A percentile compares a stretch with the other conserved stretches of the same genome.
phyloP scores from a whole-genome alignment of 257 asterid species.

The Solanum pimpinellifolium region DNA sequence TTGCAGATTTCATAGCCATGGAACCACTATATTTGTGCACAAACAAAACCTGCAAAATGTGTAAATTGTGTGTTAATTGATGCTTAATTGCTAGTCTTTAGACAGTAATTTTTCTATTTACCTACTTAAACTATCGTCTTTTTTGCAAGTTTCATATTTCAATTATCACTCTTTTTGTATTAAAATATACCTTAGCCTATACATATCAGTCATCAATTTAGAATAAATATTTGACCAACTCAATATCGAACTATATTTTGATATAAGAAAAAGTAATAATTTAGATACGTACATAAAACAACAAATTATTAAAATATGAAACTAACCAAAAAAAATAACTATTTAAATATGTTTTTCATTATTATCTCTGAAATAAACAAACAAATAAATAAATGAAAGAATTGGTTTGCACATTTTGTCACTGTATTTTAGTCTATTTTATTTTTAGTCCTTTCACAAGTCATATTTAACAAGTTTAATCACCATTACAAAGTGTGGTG shows the following conservation, averaged over 20 bases:
- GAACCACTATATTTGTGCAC: conserved; percentile 46
- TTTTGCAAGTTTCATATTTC: background rate
- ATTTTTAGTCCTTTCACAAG: background rate
- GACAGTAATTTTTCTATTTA: background rate
- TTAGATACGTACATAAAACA: background rate
- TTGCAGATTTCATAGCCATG: conserved; percentile 33
- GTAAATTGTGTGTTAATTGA: background rate
- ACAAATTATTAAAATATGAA: background rate
- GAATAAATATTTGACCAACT: background rate
- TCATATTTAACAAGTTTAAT: background rate
- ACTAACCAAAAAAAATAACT: background rate
- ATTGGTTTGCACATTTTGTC: background rate
- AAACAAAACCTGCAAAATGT: conserved; percentile 34
- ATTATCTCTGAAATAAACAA: background rate
- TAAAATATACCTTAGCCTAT: background rate
- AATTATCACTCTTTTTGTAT: background rate
- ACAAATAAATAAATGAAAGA: no score
- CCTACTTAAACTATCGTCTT: background rate
- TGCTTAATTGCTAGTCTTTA: background rate
- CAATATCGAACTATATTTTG: background rate
- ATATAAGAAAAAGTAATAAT: background rate
- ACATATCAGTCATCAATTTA: background rate
- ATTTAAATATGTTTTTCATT: no score
- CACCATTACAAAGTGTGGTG: background rate
- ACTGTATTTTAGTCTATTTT: no score